A percentile compares a stretch with the other conserved stretches of the same genome.
phyloP scores from a whole-genome alignment of 805 yeast species.

The Wickerhamiella bombiphila region DNA sequence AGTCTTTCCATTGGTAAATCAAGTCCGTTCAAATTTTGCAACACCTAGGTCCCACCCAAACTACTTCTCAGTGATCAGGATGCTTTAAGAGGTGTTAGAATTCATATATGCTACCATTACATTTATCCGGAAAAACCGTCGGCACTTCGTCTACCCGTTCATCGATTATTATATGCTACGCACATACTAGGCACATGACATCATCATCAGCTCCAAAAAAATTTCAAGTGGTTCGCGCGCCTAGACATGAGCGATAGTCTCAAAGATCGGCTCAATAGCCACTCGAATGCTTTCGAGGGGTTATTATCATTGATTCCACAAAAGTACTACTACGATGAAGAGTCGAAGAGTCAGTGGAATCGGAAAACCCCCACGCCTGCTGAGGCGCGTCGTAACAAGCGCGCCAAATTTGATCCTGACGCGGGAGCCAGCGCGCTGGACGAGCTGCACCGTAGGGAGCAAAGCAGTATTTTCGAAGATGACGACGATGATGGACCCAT shows the following conservation, averaged over 20 bases:
- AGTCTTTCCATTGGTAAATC: conserved; percentile 12
- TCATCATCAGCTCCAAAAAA: not conserved
- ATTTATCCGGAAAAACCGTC: no score
- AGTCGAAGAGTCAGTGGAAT: conserved; percentile 81
- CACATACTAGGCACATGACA: no score
- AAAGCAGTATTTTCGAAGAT: conserved; percentile 17
- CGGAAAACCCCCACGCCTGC: conserved; percentile 45
- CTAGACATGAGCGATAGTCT: conserved; percentile 19
- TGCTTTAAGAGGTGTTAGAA: no score
- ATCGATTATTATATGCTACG: no score
- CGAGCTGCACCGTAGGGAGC: conserved; percentile 19
- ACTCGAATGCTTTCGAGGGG: conserved; percentile 56
- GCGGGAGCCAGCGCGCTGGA: conserved; percentile 23
- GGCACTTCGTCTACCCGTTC: no score
- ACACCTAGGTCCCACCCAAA: conserved; percentile 1
- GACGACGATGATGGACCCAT: conserved; percentile 13
- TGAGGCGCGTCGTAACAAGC: conserved; percentile 42
- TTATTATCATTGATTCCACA: conserved; percentile 84
- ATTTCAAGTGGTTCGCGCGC: not conserved
- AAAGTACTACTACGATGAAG: conserved; percentile 83
- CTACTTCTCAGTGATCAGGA: not conserved
- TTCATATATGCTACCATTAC: no score
- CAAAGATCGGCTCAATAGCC: conserved; percentile 23
- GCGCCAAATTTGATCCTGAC: conserved; percentile 61
- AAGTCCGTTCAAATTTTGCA: not conserved